Percentiles rank a stretch among this genome's conserved stretches.
These are phyloP conservation scores for Paecilomyces niveus DNA, from an alignment of 2,329 filamentous ascomycete species.

Conservation along the genomic window DNA sequence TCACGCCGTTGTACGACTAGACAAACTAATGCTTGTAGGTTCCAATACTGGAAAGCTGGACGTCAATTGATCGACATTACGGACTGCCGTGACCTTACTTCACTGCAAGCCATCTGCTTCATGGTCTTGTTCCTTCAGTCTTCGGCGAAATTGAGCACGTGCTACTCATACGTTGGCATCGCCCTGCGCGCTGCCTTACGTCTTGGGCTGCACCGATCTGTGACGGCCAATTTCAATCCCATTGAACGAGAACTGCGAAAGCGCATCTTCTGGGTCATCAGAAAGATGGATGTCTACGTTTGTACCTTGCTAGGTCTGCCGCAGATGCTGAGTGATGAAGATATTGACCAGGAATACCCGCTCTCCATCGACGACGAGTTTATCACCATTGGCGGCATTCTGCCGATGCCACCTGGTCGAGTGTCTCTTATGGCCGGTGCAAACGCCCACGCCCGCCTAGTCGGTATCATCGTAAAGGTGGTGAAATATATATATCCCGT, in stretches of 20 bases:
- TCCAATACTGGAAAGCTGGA: constrained; percentile 67
- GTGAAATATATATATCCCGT: constrained; percentile 59
- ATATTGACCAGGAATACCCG: constrained; percentile 45
- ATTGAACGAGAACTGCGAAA: constrained; percentile 67
- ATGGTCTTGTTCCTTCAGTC: constrained; percentile 77
- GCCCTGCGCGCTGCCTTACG: constrained; percentile 68
- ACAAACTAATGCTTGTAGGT: constrained; percentile 37
- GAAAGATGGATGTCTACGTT: constrained; percentile 46
- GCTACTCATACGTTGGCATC: constrained; percentile 74
- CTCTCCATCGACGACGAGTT: constrained; percentile 40
- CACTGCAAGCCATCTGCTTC: constrained; percentile 68
- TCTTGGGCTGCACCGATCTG: constrained; percentile 68
- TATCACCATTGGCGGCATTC: constrained; percentile 39
- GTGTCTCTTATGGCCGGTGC: constrained; percentile 53
- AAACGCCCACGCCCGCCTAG: constrained; percentile 54
- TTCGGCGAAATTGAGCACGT: constrained; percentile 69
- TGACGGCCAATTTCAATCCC: constrained; percentile 62
- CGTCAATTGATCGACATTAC: constrained; percentile 56
- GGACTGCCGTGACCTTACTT: constrained; percentile 64
- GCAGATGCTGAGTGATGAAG: constrained; percentile 43
- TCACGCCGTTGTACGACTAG: neutral
- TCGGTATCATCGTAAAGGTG: constrained; percentile 53
- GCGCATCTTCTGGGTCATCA: constrained; percentile 50
- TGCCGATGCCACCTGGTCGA: constrained; percentile 48
- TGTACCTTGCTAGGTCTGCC: constrained; percentile 44